Evolutionary conservation across 2,329 filamentous ascomycete species (phyloP).

Genomic region (Colletotrichum sp.): DNA sequence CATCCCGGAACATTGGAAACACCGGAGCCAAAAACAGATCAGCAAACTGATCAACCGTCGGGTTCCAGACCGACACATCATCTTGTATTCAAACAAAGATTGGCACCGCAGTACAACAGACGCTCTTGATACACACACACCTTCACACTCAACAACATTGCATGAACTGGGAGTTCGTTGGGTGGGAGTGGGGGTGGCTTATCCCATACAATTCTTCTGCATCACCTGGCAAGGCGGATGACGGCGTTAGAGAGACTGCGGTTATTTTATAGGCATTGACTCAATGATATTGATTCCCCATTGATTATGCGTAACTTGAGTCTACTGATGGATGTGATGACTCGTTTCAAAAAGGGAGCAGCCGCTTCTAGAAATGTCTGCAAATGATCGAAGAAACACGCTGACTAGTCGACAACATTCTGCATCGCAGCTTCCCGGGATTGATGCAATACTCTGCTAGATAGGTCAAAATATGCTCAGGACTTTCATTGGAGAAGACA

Average conservation of each 20-base stretch:
- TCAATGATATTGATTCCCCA: constrained; percentile 16
- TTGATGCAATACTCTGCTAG: rapidly evolving
- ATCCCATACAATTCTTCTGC: constrained; percentile 13
- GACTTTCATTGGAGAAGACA: background rate
- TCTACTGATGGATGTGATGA: background rate
- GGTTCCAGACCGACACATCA: background rate
- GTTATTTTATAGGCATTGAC: constrained; percentile 16
- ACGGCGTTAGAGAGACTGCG: constrained; percentile 18
- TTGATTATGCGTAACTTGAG: background rate
- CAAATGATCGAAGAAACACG: background rate
- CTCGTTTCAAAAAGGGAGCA: background rate
- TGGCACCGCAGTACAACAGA: background rate
- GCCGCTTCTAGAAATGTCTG: background rate
- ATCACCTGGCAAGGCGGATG: constrained; percentile 19
- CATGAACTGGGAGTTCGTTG: constrained; percentile 17
- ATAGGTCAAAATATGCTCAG: rapidly evolving
- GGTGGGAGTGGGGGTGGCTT: background rate
- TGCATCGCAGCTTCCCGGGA: background rate
- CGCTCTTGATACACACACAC: background rate
- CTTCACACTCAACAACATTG: constrained; percentile 7
- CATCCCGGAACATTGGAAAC: background rate
- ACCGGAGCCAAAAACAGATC: background rate
- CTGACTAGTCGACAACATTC: rapidly evolving
- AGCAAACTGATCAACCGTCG: background rate
- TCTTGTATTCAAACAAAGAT: constrained; percentile 1